A percentile compares a stretch with the other conserved stretches of the same genome.
These are phyloP conservation scores for Phanerochaete carnosa DNA, from an alignment of 768 basidiomycete species.

Conservation along the genomic window DNA sequence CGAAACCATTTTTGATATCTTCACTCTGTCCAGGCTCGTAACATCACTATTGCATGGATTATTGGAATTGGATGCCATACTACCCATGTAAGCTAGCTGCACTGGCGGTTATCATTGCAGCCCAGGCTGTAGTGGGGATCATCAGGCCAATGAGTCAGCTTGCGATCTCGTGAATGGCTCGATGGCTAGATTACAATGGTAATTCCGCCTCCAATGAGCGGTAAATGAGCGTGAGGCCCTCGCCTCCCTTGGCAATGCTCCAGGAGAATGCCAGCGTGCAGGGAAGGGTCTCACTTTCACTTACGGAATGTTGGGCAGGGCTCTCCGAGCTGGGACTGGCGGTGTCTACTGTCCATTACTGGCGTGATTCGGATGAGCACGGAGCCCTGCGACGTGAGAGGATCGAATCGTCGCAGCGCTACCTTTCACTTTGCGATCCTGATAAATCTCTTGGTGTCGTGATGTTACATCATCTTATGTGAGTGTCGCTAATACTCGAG, in stretches of 20 bases:
- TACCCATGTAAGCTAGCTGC: slow-evolving; percentile 14
- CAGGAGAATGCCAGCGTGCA: not conserved
- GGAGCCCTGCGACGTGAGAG: not conserved
- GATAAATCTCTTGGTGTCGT: no score
- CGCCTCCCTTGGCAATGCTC: not conserved
- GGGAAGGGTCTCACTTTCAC: slow-evolving; percentile 10
- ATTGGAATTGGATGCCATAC: slow-evolving; percentile 2
- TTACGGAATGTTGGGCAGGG: not conserved
- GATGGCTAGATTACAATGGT: slow-evolving; percentile 12
- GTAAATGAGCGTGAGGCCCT: slow-evolving; percentile 2
- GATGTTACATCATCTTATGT: not conserved
- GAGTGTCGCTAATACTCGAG: not conserved
- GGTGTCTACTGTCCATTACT: not conserved
- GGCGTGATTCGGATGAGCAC: not conserved
- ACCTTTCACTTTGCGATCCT: not conserved
- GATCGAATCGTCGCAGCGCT: no score
- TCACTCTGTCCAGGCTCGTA: not conserved
- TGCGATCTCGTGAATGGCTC: not conserved
- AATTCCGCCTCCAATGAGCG: slow-evolving; percentile 1
- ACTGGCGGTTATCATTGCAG: not conserved
- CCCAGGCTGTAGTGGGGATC: not conserved
- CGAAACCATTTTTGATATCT: not conserved
- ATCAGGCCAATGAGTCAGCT: not conserved
- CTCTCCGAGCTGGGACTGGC: not conserved
- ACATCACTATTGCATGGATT: slow-evolving; percentile 2